Evolutionary conservation across 2,329 filamentous ascomycete genomes (phyloP), one percentile per base, ranked within the genome.

Genomic region (Raffaelea albimanens): DNA sequence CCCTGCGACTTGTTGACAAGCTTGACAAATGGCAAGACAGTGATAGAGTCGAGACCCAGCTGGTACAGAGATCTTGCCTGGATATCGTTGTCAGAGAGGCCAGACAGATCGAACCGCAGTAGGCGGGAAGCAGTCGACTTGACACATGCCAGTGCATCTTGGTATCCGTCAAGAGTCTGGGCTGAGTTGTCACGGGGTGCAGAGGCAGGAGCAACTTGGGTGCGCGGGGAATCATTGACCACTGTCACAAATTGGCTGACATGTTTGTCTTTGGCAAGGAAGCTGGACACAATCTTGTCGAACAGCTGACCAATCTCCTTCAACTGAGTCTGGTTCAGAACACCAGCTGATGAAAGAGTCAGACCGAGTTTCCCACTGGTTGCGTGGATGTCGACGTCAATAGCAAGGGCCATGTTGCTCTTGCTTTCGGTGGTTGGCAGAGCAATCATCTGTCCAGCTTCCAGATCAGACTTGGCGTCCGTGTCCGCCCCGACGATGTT

Each of bases 1-100:
- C 40, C 45, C 14, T 50, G 43, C 2, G 31, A 34, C 38, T 50
- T 51, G 45, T 48, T 51, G 45, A 54, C 23, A 9, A 48, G 34
- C 41, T 51, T 53, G 29, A 56, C 44, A 47, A 57, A 53, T 8
- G 55, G 50, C 5, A 56, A 46, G 2, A 56, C 52, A 38, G 47
- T 57, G 45, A 57, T 54, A 2, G 55, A 57, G 31, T 57, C 55
- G 9, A 57, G 42, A 21, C 54, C 55, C 7, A 57, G 41, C 19
- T 51, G 54, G 44, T 57, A 57, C 10, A 57, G 43, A 1, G 54
- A 51, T 1, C 47, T 50, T 4, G 42, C 20, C 42, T 13, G 25
- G 8, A 29, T 25, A 11, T 33, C 21, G 13, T 52, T 44, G 21
- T 41, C 44, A 18, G 40, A 43, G 13, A 56, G n/a, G 8, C 48